phyloP scores from a whole-genome alignment of 257 asterid genomes.

The Solanum sejunctum region DNA sequence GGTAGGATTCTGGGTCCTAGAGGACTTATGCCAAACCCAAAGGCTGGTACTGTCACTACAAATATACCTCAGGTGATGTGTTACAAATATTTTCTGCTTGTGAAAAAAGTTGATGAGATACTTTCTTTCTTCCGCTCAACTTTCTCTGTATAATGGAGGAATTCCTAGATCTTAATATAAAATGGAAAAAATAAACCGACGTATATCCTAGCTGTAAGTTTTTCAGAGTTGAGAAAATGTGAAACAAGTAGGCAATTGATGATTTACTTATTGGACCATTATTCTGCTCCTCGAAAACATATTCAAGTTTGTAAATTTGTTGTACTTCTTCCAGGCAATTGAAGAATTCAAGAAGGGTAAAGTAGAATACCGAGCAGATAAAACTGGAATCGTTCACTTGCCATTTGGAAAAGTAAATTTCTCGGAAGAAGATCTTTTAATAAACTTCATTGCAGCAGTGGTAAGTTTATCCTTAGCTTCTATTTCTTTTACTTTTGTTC shows the following conservation, averaged over 20 bases:
- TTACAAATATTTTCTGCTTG: not conserved
- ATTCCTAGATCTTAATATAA: not conserved
- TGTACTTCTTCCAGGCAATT: slow-evolving; percentile 50
- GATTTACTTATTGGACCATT: not conserved
- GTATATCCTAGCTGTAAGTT: not conserved
- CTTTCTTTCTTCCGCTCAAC: not conserved
- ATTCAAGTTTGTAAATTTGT: not conserved
- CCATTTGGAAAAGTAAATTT: slow-evolving; percentile 86
- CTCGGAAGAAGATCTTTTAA: slow-evolving; percentile 78
- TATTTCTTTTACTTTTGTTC: not conserved
- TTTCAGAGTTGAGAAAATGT: not conserved
- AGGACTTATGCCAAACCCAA: slow-evolving; percentile 98
- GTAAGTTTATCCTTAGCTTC: slow-evolving; percentile 20
- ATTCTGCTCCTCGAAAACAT: not conserved
- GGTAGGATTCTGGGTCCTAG: slow-evolving; percentile 93
- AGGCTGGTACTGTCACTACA: slow-evolving; percentile 95
- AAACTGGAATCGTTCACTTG: slow-evolving; percentile 95
- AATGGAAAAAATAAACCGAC: not conserved
- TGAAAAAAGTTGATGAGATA: not conserved
- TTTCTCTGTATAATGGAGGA: not conserved
- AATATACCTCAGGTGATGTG: slow-evolving; percentile 85
- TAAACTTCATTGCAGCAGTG: slow-evolving; percentile 78
- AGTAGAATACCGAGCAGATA: slow-evolving; percentile 94
- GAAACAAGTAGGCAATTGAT: not conserved
- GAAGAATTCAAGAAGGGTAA: slow-evolving; percentile 95